These are phyloP conservation scores for Fusarium lyarnte DNA, from an alignment of 2,329 filamentous ascomycete species.

Conservation along the genomic window DNA sequence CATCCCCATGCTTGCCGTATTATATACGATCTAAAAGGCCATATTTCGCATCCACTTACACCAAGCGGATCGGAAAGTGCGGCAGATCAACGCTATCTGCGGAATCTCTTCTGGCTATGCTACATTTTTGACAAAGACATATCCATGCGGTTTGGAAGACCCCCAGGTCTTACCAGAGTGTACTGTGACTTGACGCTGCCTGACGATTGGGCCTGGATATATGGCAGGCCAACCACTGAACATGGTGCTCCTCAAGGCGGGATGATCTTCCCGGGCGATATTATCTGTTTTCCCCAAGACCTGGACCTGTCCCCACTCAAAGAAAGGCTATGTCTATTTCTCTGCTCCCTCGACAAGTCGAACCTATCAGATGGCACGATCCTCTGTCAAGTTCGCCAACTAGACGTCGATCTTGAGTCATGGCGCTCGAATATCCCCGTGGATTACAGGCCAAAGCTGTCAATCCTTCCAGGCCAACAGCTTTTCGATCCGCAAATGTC, in stretches of 20 bases:
- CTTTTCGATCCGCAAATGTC: not conserved
- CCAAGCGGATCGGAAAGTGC: rapidly evolving
- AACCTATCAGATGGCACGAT: not conserved
- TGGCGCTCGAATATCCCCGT: not conserved
- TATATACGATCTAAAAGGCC: not conserved
- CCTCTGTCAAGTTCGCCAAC: not conserved
- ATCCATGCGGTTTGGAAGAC: not conserved
- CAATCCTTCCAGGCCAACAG: not conserved
- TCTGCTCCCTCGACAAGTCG: not conserved
- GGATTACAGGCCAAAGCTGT: not conserved
- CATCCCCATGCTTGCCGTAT: not conserved
- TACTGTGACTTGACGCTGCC: not conserved
- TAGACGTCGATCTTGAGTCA: not conserved
- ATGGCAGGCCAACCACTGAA: rapidly evolving
- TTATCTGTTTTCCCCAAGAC: not conserved
- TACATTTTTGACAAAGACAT: not conserved
- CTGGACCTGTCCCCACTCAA: not conserved
- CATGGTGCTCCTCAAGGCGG: not conserved
- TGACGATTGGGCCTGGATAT: not conserved
- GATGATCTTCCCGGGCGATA: rapidly evolving
- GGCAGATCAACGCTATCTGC: not conserved
- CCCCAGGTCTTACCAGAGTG: not conserved
- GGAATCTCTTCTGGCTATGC: not conserved
- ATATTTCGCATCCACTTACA: not conserved
- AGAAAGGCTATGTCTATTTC: not conserved